phyloP scores from a whole-genome alignment of 2,329 filamentous ascomycete species.

The Albifimbria verrucaria region DNA sequence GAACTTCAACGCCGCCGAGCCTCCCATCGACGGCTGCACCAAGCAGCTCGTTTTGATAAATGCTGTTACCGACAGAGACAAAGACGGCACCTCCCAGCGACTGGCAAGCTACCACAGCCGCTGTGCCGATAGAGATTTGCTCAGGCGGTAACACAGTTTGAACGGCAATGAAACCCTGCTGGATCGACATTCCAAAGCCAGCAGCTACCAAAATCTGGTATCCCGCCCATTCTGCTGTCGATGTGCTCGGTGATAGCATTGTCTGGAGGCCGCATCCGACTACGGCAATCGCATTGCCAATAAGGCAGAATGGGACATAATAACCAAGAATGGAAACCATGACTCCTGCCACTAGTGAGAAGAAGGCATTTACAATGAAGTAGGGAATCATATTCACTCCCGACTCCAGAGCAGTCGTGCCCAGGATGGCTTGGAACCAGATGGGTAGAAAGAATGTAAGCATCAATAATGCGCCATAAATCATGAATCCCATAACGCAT shows the following conservation, averaged over 20 bases:
- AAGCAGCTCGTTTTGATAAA: neutral
- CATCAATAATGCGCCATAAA: neutral
- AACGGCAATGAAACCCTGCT: constrained; percentile 1
- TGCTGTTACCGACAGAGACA: constrained; percentile 1
- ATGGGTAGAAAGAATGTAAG: constrained; percentile 1
- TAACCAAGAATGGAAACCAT: neutral
- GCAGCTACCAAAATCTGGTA: neutral
- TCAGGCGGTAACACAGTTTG: neutral
- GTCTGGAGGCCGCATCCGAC: neutral
- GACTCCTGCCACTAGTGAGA: neutral
- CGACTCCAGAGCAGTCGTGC: neutral
- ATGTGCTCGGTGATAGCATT: neutral
- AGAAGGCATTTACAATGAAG: neutral
- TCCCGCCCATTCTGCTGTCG: neutral
- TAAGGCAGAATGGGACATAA: neutral
- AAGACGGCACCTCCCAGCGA: constrained; percentile 2
- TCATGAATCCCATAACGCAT: constrained; percentile 1
- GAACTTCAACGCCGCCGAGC: neutral
- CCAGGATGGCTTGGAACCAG: neutral
- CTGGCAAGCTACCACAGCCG: neutral
- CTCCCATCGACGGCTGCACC: neutral
- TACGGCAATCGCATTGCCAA: neutral
- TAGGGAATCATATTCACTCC: constrained; percentile 2
- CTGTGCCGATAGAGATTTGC: neutral
- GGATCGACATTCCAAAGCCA: neutral